Evolutionary conservation across 805 yeast species (phyloP).

Genomic region (Zygosaccharomyces gambellarensis): DNA sequence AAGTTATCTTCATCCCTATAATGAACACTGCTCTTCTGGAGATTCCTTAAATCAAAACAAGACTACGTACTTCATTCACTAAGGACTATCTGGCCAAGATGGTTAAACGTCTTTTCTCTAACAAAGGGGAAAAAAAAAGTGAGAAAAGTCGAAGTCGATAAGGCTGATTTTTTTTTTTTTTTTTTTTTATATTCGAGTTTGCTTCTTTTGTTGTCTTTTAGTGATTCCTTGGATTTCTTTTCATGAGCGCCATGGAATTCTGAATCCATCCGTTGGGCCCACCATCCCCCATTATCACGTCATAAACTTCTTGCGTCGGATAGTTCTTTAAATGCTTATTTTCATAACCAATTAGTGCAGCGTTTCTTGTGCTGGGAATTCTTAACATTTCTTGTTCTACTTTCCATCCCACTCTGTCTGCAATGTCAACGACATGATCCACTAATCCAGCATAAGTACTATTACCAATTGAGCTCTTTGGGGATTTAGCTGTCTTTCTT

Average conservation of each 20-base stretch:
- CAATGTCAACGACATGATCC: conserved; percentile 71
- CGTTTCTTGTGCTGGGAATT: conserved; percentile 91
- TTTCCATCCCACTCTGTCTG: conserved; percentile 72
- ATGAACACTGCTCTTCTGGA: conserved; percentile 5
- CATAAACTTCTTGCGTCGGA: conserved; percentile 43
- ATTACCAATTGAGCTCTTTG: conserved; percentile 16
- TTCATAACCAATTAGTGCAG: conserved; percentile 73
- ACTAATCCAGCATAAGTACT: conserved; percentile 84
- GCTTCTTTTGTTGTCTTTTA: conserved; percentile 22
- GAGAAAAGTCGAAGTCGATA: too few species aligned
- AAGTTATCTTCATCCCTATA: conserved; percentile 3
- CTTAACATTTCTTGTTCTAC: conserved; percentile 82
- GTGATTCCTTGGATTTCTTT: conserved; percentile 69
- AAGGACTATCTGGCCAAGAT: too few species aligned
- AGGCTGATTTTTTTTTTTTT: too few species aligned
- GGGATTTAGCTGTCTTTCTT: conserved; percentile 25
- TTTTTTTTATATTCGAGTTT: neutral
- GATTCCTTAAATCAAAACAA: neutral
- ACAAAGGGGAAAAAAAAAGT: neutral
- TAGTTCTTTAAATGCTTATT: conserved; percentile 30
- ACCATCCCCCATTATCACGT: conserved; percentile 68
- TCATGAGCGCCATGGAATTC: conserved; percentile 65
- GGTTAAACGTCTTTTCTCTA: too few species aligned
- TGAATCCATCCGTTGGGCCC: conserved; percentile 92
- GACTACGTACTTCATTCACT: too few species aligned